Conservation (phyloP, 257 asterid genomes). For the Primulina eburnea region DNA sequence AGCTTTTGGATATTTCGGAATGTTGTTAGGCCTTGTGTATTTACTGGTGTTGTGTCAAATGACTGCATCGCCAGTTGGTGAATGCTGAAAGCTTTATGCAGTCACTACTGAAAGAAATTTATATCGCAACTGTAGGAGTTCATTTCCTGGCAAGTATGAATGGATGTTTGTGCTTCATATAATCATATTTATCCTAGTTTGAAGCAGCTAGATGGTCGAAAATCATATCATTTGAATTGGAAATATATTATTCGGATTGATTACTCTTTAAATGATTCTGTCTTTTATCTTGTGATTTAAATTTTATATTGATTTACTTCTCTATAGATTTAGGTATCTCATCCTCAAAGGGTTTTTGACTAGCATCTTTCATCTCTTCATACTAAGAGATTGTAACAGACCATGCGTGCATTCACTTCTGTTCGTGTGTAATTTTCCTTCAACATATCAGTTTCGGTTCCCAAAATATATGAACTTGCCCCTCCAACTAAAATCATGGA, state of each 20-base stretch:
- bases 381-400: no score
- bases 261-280: background rate
- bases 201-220: background rate
- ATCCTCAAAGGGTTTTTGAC: no score
- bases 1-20: no score
- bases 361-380: no score
- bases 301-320: no score
- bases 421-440: no score
- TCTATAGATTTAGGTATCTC: no score
- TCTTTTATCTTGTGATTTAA: background rate
- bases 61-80: background rate
- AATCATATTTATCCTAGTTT: no score
- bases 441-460: background rate
- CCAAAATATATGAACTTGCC: background rate
- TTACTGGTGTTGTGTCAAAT: background rate
- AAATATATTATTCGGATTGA: background rate
- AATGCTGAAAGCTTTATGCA: background rate
- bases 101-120: background rate
- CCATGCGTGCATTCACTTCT: background rate
- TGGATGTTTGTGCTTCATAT: background rate
- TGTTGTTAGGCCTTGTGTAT: no score
- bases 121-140: background rate
- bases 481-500: background rate
- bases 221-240: background rate
- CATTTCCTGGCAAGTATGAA: background rate